Base-by-base conservation (phyloP, 2,329 filamentous ascomycete genomes). In the Neoarthrinium moseri region DNA sequence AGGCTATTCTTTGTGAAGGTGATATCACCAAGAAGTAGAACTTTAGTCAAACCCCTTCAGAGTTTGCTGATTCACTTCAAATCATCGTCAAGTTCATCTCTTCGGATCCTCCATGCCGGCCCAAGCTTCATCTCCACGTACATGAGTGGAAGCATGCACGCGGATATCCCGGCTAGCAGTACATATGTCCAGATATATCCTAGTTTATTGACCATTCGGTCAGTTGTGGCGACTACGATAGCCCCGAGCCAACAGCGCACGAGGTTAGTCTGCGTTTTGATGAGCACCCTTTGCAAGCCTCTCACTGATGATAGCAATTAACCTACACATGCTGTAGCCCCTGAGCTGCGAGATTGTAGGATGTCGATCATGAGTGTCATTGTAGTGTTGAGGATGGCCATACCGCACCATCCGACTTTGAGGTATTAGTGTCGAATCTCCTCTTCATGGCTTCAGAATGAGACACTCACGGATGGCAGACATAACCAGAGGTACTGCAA, bases 341-440 rank as follows among this genome's bases (percentile, higher is more conserved):
- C 52, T 2, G 61, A 64, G 44, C 61, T 64, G 12, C 53, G 55
- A 2, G 49, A 47, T 30, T 62, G 55, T 5, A 64, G 11, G 5
- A 64, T 56, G 24, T 64, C 60, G 37, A 64, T 61, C 53, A 63
- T 58, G 13, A 64, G 43, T 1, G 61, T 64, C 53, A 61, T 61
- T 1, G 61, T 64, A 0, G 58, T 56, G 45, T 63, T 64, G 4
- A 64, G 55, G 4, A 64, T 58, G 10, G 58, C 47, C 7, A 64
- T 62, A 1, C 58, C 61, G 1, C 56, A 58, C 40, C 55, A 63
- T 15, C 61, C 61, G 35, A 61, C 58, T 58, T 24, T 22, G 13
- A 32, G 10, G 18, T n/a, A 21, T 6, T n/a, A 35, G 37, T n/a
- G n/a, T n/a, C n/a, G n/a, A n/a, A n/a, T n/a, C n/a, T n/a, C n/a